A percentile compares a stretch with the other conserved stretches of the same genome.
These are phyloP conservation scores for Arthroderma sp. DNA, from an alignment of 2,329 filamentous ascomycete species.

Conservation along the genomic window DNA sequence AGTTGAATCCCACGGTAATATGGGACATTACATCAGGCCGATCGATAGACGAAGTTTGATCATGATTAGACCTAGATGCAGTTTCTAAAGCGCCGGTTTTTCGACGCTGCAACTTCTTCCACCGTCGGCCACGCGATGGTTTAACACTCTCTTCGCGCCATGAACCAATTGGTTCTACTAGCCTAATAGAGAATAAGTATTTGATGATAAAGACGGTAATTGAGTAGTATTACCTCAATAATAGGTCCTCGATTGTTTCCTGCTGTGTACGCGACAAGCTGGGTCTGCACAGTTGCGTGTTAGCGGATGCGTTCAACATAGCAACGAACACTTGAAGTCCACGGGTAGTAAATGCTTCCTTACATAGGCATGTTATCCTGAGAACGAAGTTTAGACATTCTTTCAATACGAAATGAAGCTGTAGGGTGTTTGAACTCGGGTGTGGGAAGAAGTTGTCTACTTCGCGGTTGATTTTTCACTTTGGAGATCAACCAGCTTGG, in stretches of 20 bases:
- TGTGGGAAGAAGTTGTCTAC: no score
- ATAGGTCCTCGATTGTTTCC: slow-evolving; percentile 5
- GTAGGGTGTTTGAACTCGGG: no score
- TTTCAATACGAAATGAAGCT: no score
- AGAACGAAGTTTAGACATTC: no score
- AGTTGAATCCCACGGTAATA: slow-evolving; percentile 8
- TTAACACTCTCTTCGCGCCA: slow-evolving; percentile 2
- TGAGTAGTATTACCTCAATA: slow-evolving; percentile 3
- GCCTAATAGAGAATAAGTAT: neutral
- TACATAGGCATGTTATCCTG: no score
- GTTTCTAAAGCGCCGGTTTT: neutral
- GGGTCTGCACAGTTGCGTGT: no score
- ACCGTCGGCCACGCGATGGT: slow-evolving; percentile 5
- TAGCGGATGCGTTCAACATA: no score
- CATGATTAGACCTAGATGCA: neutral
- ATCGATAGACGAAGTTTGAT: neutral
- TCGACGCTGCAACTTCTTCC: slow-evolving; percentile 3
- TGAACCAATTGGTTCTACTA: slow-evolving; percentile 5
- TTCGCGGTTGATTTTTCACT: no score
- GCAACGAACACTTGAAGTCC: no score
- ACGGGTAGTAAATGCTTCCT: no score
- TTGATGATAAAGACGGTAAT: neutral
- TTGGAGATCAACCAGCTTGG: no score
- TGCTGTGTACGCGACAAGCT: slow-evolving; percentile 1
- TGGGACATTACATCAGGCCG: slow-evolving; percentile 1